A percentile compares a stretch with the other conserved stretches of the same genome.
These are phyloP conservation scores for Podaxis rugospora DNA, from an alignment of 768 basidiomycete species.

Conservation along the genomic window DNA sequence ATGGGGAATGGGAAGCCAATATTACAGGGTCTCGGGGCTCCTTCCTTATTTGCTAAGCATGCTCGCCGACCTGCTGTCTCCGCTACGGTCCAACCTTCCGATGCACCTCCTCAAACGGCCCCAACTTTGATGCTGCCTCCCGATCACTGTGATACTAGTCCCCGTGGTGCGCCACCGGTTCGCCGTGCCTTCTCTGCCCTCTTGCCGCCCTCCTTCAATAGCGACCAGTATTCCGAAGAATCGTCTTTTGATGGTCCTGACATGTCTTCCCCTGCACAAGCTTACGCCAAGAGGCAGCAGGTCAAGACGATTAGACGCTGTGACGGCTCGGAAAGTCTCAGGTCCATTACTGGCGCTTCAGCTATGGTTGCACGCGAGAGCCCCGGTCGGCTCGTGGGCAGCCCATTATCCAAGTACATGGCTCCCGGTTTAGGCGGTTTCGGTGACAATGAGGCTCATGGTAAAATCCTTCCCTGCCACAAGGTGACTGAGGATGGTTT, in stretches of 20 bases:
- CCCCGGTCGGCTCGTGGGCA: slow-evolving; percentile 9
- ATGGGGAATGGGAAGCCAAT: slow-evolving; percentile 48
- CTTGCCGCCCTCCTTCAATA: slow-evolving; percentile 50
- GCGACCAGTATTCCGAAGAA: slow-evolving; percentile 41
- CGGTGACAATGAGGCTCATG: slow-evolving; percentile 88
- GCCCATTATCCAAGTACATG: slow-evolving; percentile 50
- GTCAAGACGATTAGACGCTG: slow-evolving; percentile 73
- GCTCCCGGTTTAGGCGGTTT: slow-evolving; percentile 75
- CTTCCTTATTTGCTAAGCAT: slow-evolving; percentile 52
- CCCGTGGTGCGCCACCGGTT: slow-evolving; percentile 42
- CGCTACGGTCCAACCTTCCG: slow-evolving; percentile 49
- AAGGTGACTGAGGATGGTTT: slow-evolving; percentile 92
- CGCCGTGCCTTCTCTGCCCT: slow-evolving; percentile 78
- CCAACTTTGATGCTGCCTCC: slow-evolving; percentile 30
- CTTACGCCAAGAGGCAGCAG: slow-evolving; percentile 74
- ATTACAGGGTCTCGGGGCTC: slow-evolving; percentile 48
- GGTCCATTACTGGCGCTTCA: slow-evolving; percentile 66
- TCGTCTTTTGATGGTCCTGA: slow-evolving; percentile 65
- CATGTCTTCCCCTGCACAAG: slow-evolving; percentile 78
- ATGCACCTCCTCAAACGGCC: slow-evolving; percentile 33
- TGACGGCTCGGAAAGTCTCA: slow-evolving; percentile 79
- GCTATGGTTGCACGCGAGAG: slow-evolving; percentile 51
- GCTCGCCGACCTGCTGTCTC: slow-evolving; percentile 65
- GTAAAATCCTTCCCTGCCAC: slow-evolving; percentile 93
- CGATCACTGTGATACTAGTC: slow-evolving; percentile 23